Conservation (phyloP, 331 rosid species). For the Pyracantha coccinea region DNA sequence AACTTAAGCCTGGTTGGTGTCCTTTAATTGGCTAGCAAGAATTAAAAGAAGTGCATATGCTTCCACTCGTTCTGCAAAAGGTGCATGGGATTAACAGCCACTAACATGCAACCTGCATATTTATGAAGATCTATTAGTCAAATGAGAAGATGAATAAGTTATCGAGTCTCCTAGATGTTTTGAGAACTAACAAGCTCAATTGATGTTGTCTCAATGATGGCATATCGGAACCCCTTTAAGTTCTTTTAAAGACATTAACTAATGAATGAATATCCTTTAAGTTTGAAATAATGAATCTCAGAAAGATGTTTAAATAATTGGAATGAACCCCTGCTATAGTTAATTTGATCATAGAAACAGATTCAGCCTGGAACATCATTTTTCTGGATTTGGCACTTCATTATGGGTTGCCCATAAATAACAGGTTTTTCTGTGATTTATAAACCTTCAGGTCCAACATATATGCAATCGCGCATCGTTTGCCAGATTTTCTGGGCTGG, state of each 20-base stretch:
- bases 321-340: neutral
- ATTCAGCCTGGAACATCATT: neutral
- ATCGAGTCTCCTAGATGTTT: neutral
- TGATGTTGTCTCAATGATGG: neutral
- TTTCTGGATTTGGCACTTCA: neutral
- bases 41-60: neutral
- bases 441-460: conserved; percentile 68
- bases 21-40: neutral
- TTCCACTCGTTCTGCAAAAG: neutral
- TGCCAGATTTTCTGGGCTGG: conserved; percentile 80
- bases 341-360: neutral
- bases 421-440: neutral
- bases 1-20: neutral
- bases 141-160: neutral
- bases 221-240: neutral
- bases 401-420: neutral
- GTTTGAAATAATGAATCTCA: neutral
- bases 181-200: neutral
- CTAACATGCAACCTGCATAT: neutral
- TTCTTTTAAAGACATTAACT: neutral
- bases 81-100: neutral
- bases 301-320: neutral
- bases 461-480: conserved; percentile 85
- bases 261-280: neutral
- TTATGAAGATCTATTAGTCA: neutral